Percentiles rank a stretch among this genome's conserved stretches.
phyloP scores from a whole-genome alignment of 2,329 filamentous ascomycete genomes.

The Cadophora malorum region DNA sequence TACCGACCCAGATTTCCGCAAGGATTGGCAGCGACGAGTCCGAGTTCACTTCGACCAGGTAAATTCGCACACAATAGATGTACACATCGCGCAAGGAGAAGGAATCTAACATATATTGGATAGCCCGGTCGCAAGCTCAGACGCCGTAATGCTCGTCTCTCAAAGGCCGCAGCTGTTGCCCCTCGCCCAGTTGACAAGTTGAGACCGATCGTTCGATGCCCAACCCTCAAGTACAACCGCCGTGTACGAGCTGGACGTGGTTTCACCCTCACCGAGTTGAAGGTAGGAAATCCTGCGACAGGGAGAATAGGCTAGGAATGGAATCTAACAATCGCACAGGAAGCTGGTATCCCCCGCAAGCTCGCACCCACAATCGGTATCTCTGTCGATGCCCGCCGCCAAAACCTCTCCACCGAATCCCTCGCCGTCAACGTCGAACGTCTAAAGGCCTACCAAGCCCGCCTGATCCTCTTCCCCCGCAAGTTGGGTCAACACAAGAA shows the following conservation, averaged over 20 bases:
- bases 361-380: conserved; percentile 97
- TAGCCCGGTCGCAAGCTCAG: conserved; percentile 96
- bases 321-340: conserved; percentile 62
- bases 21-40: conserved; percentile 99
- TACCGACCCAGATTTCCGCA: conserved; percentile 81
- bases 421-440: conserved; percentile 94
- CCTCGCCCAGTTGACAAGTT: conserved; percentile 97
- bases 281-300: conserved; percentile 67
- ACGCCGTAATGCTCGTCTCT: conserved; percentile 87
- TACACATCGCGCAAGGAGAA: conserved; percentile 34
- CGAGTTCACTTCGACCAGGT: conserved; percentile 99
- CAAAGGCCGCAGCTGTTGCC: conserved; percentile 94
- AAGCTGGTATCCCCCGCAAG: conserved; percentile 93
- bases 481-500: conserved; percentile 93
- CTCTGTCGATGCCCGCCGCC: conserved; percentile 92
- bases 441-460: conserved; percentile 96
- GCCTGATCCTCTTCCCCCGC: conserved; percentile 97
- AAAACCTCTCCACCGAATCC: conserved; percentile 96
- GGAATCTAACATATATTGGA: conserved; percentile 44
- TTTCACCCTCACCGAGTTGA: conserved; percentile 97
- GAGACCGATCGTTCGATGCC: conserved; percentile 95
- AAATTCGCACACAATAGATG: conserved; percentile 49
- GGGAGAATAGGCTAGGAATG: conserved; percentile 19
- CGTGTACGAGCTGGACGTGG: conserved; percentile 95
- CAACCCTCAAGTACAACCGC: conserved; percentile 99